A percentile compares a stretch with the other conserved stretches of the same genome.
phyloP scores from a whole-genome alignment of 2,329 filamentous ascomycete species.

The Ophiostoma populinum region DNA sequence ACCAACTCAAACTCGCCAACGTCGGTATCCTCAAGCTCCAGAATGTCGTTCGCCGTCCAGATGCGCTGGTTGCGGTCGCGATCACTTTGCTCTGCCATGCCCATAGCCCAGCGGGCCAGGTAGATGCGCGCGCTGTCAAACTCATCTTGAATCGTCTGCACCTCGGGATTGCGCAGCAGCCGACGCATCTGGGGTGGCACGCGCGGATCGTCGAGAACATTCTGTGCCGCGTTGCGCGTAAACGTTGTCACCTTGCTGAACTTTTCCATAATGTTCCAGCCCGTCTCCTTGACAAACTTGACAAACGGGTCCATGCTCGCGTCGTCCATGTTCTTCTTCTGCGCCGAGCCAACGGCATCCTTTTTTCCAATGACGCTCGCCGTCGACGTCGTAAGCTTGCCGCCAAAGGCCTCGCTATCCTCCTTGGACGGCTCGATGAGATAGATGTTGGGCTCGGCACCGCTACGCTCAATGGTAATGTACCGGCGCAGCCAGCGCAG shows the following conservation, averaged over 20 bases:
- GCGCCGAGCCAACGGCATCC: conserved; percentile 16
- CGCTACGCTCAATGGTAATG: conserved; percentile 64
- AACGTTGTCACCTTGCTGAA: conserved; percentile 96
- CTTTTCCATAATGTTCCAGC: conserved; percentile 93
- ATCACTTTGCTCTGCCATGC: conserved; percentile 92
- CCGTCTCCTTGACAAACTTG: conserved; percentile 84
- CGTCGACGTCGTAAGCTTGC: conserved; percentile 32
- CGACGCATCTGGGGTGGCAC: conserved; percentile 76
- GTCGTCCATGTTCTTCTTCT: conserved; percentile 23
- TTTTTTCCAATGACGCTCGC: conserved; percentile 25
- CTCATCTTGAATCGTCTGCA: conserved; percentile 88
- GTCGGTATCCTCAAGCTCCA: conserved; percentile 86
- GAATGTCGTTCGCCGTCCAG: conserved; percentile 82
- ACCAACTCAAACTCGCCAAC: conserved; percentile 93
- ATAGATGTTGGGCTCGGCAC: conserved; percentile 78
- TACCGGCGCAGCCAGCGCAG: conserved; percentile 80
- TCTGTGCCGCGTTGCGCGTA: conserved; percentile 77
- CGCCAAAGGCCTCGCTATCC: conserved; percentile 60
- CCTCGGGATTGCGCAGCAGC: conserved; percentile 77
- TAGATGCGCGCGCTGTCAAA: conserved; percentile 94
- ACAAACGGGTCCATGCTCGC: conserved; percentile 81
- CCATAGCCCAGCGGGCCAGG: conserved; percentile 94
- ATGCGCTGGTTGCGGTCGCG: conserved; percentile 69
- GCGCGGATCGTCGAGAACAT: conserved; percentile 79
- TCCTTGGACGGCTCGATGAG: conserved; percentile 74